These are phyloP conservation scores for Lasiosphaeria hispida DNA, from an alignment of 495 filamentous ascomycete genomes.

Conservation along the genomic window DNA sequence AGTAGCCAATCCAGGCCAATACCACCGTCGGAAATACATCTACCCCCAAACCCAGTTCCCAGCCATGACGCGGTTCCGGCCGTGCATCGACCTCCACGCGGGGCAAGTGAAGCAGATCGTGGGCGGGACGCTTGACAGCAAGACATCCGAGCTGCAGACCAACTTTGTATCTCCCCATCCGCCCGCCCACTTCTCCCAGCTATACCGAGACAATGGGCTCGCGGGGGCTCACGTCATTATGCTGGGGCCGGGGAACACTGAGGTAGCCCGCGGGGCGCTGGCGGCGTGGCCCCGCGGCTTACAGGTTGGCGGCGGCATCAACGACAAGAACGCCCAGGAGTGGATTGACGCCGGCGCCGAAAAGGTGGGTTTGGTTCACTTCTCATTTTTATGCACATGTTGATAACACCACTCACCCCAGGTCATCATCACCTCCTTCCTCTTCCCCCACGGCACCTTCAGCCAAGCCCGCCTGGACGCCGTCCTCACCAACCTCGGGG, in stretches of 20 bases:
- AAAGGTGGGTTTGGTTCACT: slow-evolving; percentile 59
- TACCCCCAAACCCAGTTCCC: too few species aligned
- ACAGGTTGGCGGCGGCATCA: slow-evolving; percentile 92
- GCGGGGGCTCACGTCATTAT: slow-evolving; percentile 91
- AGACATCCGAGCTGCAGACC: slow-evolving; percentile 68
- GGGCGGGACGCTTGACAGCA: slow-evolving; percentile 78
- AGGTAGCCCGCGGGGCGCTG: slow-evolving; percentile 74
- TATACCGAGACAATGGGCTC: slow-evolving; percentile 73
- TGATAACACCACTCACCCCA: slow-evolving; percentile 37
- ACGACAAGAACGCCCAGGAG: slow-evolving; percentile 70
- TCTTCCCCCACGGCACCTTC: slow-evolving; percentile 83
- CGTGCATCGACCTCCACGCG: slow-evolving; percentile 95
- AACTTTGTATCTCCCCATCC: slow-evolving; percentile 86
- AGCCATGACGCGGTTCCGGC: slow-evolving; percentile 89
- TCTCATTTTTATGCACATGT: not conserved
- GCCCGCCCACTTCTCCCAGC: slow-evolving; percentile 69
- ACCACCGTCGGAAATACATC: too few species aligned
- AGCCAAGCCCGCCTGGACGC: slow-evolving; percentile 67
- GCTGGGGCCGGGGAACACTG: slow-evolving; percentile 83
- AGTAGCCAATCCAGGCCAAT: too few species aligned
- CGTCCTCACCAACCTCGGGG: slow-evolving; percentile 66
- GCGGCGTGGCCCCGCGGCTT: slow-evolving; percentile 70
- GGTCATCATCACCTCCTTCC: slow-evolving; percentile 79
- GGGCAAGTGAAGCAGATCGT: slow-evolving; percentile 98
- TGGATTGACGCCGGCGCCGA: slow-evolving; percentile 89